Evolutionary conservation across 495 filamentous ascomycete species (phyloP).

Genomic region (Aspergillus bertholletiae): DNA sequence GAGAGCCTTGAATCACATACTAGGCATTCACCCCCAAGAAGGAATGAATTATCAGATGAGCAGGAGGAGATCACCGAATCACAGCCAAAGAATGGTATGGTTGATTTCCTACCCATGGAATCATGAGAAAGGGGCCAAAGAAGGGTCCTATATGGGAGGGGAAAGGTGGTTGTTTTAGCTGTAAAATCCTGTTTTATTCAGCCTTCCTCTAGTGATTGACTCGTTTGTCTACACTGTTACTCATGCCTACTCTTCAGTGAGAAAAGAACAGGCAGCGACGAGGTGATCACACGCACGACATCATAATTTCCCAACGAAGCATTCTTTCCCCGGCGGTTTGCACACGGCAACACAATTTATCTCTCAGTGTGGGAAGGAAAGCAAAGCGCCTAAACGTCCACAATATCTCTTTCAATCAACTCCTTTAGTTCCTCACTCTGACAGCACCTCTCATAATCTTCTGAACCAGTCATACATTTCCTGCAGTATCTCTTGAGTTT

Average conservation of each 20-base stretch:
- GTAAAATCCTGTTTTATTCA: no score
- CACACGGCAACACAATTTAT: conserved; percentile 5
- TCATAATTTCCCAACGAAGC: neutral
- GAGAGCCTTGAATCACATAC: neutral
- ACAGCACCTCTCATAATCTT: neutral
- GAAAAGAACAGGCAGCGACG: neutral
- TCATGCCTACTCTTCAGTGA: conserved; percentile 2
- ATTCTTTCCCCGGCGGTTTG: no score
- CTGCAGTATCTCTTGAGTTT: neutral
- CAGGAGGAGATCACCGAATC: no score
- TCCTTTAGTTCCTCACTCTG: neutral
- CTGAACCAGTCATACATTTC: neutral
- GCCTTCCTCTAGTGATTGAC: no score
- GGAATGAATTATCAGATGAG: no score
- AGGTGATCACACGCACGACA: neutral
- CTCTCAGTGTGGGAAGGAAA: neutral
- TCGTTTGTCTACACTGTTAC: conserved; percentile 1
- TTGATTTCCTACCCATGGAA: no score
- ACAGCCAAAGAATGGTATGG: no score
- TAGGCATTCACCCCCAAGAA: no score
- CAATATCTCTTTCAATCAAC: neutral
- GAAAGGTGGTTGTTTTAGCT: no score
- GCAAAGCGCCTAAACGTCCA: neutral
- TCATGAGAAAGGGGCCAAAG: no score
- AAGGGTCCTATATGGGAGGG: no score